Evolutionary conservation across 2,329 filamentous ascomycete species (phyloP).

Genomic region (Aspergillus versicolor): DNA sequence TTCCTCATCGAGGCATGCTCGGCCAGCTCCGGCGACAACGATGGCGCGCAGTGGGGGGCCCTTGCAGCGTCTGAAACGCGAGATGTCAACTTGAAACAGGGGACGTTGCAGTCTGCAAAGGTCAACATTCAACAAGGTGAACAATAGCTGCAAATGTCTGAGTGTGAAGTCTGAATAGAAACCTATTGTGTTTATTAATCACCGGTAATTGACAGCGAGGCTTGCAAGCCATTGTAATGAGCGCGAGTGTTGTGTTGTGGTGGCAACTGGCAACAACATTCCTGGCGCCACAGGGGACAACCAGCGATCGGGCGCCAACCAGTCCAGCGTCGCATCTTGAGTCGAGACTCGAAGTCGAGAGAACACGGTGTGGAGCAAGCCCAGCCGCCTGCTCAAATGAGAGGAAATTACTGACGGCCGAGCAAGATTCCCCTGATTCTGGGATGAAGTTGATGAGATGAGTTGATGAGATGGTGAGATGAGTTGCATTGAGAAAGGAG

Average conservation of each 20-base stretch:
- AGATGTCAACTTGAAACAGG: constrained; percentile 19
- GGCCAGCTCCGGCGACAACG: constrained; percentile 15
- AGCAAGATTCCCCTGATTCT: no score
- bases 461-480: no score
- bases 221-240: not conserved
- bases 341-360: no score
- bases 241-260: not conserved
- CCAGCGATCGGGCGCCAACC: not conserved
- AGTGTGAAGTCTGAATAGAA: not conserved
- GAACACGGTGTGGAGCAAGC: no score
- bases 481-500: no score
- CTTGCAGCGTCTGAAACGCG: constrained; percentile 15
- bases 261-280: not conserved
- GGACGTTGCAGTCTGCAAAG: not conserved
- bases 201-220: not conserved
- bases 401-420: no score
- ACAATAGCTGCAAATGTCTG: no score
- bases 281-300: not conserved
- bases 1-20: constrained; percentile 19
- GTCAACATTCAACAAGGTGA: not conserved
- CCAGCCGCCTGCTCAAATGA: no score
- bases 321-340: not conserved
- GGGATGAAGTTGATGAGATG: no score
- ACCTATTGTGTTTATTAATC: not conserved
- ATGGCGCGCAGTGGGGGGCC: constrained; percentile 4